phyloP scores from a whole-genome alignment of 768 basidiomycete species.

The Rhizopogon vesiculosus region DNA sequence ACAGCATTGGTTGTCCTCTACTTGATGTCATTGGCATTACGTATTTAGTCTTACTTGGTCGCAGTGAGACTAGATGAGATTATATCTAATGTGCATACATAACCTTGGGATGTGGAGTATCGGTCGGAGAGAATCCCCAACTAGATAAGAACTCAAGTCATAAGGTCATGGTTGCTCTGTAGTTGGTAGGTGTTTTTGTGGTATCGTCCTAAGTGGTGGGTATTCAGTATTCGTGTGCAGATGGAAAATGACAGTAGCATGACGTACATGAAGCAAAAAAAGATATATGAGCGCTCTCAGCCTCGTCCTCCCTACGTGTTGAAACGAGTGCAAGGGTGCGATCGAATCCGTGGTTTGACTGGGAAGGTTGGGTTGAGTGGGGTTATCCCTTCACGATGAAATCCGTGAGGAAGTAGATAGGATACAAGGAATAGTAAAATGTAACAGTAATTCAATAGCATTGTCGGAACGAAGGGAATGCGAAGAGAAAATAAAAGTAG shows the following conservation, averaged over 20 bases:
- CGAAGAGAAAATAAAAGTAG: background rate
- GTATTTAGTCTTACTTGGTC: background rate
- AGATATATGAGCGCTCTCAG: slow-evolving; percentile 14
- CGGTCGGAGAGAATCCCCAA: background rate
- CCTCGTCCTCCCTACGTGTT: slow-evolving; percentile 49
- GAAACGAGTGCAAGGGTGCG: slow-evolving; percentile 55
- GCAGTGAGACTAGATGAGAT: background rate
- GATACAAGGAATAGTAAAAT: background rate
- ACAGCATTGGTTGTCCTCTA: background rate
- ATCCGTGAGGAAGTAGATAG: background rate
- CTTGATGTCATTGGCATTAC: too few species aligned
- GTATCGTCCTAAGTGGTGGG: background rate
- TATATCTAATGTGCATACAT: background rate
- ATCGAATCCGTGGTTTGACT: slow-evolving; percentile 79
- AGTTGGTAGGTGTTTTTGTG: background rate
- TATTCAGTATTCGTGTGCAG: background rate
- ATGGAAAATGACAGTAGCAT: background rate
- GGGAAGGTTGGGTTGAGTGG: slow-evolving; percentile 4
- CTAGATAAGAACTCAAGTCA: background rate
- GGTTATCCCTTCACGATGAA: slow-evolving; percentile 2
- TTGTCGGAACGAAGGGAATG: background rate
- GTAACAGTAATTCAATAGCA: too few species aligned
- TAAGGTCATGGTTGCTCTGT: background rate
- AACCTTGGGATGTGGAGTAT: background rate
- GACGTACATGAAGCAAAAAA: background rate